Conservation (phyloP, 139 green algal genomes). For the Chlorella vulgaris region DNA sequence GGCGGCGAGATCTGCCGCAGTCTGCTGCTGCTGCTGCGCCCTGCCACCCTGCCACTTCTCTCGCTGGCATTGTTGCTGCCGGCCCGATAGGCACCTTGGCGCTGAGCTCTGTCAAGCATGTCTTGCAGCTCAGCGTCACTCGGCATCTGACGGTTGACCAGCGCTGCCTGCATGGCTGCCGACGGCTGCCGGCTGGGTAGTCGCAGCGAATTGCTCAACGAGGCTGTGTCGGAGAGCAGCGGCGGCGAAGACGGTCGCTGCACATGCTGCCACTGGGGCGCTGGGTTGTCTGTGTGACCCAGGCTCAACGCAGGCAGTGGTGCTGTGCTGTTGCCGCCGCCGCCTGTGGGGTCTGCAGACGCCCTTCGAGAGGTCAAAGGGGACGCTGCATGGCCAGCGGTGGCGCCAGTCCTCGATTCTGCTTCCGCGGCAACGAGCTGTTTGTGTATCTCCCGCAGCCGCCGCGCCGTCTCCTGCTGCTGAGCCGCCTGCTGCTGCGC, state of each 20-base stretch:
- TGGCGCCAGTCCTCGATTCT: background rate
- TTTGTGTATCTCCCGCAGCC: background rate
- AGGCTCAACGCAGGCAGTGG: background rate
- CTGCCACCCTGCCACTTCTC: no score
- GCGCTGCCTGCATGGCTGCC: no score
- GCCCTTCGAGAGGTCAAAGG: no score
- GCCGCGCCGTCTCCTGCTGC: background rate
- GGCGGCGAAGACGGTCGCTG: no score
- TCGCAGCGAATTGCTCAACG: no score
- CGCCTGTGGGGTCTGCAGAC: background rate
- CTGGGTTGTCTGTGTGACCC: background rate
- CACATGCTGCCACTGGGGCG: no score
- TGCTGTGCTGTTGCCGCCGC: background rate
- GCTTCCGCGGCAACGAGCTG: slow-evolving; percentile 1
- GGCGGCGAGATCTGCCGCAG: no score
- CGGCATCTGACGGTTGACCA: no score
- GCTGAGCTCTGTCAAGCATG: background rate
- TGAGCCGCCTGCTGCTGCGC: background rate
- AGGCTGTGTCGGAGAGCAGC: no score
- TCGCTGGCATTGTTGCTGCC: background rate
- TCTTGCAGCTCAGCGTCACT: background rate
- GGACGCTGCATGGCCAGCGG: no score
- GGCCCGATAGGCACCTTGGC: background rate
- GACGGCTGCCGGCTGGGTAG: no score
- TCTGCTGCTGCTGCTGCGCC: no score